These are phyloP conservation scores for Barnettozyma siamensis DNA, from an alignment of 805 yeast species.

Conservation along the genomic window DNA sequence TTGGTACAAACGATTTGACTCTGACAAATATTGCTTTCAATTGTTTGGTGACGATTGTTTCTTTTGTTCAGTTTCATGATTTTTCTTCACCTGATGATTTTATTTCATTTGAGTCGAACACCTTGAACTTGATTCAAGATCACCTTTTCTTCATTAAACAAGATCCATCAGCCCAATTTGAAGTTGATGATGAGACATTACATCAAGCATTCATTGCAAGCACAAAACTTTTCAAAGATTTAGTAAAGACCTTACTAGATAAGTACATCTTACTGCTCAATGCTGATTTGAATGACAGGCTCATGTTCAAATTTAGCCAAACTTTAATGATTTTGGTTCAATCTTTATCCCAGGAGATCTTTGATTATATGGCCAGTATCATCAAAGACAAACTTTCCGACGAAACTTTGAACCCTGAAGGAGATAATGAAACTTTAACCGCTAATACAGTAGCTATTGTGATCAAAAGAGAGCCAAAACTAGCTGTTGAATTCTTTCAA, in stretches of 20 bases:
- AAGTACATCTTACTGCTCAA: conserved; percentile 62
- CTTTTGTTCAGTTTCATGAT: conserved; percentile 68
- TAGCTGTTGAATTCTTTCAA: conserved; percentile 23
- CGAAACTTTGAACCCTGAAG: conserved; percentile 53
- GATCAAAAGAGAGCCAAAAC: conserved; percentile 46
- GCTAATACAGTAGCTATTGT: conserved; percentile 71
- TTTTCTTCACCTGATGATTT: conserved; percentile 36
- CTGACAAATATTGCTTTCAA: conserved; percentile 66
- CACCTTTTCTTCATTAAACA: conserved; percentile 50
- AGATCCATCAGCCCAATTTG: conserved; percentile 27
- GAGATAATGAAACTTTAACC: conserved; percentile 56
- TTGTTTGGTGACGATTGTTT: conserved; percentile 62
- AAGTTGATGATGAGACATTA: conserved; percentile 41
- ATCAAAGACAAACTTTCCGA: conserved; percentile 37
- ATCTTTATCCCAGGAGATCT: conserved; percentile 54
- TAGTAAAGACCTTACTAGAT: conserved; percentile 50
- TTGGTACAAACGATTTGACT: conserved; percentile 81
- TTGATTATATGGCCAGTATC: conserved; percentile 35
- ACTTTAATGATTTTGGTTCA: conserved; percentile 47
- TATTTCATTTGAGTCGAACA: conserved; percentile 34
- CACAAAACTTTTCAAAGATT: conserved; percentile 59
- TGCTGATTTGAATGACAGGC: conserved; percentile 32
- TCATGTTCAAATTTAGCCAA: conserved; percentile 35
- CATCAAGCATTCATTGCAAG: conserved; percentile 63
- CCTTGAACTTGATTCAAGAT: conserved; percentile 53